Evolutionary conservation across 441 rosid species (phyloP).

Genomic region (Macaranga tanarius): DNA sequence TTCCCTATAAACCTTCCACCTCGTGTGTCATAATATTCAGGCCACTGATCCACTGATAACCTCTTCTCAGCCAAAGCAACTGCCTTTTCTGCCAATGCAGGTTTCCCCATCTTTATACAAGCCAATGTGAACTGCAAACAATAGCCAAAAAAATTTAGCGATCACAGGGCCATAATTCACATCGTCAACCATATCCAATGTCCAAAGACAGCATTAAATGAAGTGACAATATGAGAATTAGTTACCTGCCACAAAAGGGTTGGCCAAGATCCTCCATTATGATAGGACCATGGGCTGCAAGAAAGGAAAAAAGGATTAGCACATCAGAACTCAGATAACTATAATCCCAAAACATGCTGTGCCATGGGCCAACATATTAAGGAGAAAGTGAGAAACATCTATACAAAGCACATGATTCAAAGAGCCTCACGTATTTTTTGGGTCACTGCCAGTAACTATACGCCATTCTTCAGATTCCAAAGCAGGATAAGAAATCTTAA

Average conservation of each 20-base stretch:
- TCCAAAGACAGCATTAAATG: background rate
- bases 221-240: background rate
- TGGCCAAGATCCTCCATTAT: slow-evolving; percentile 97
- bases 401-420: background rate
- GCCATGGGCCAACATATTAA: background rate
- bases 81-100: slow-evolving; percentile 45
- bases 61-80: slow-evolving; percentile 43
- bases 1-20: slow-evolving; percentile 50
- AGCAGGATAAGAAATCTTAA: slow-evolving; percentile 88
- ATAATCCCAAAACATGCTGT: background rate
- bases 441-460: slow-evolving; percentile 86
- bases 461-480: slow-evolving; percentile 85
- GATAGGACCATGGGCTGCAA: slow-evolving; percentile 96
- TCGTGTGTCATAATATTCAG: slow-evolving; percentile 53
- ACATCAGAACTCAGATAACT: background rate
- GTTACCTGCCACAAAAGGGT: slow-evolving; percentile 63
- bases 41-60: slow-evolving; percentile 46
- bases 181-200: background rate
- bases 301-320: slow-evolving; percentile 10
- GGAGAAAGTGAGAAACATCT: background rate
- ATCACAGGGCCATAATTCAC: background rate
- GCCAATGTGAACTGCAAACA: slow-evolving; percentile 50
- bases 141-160: background rate
- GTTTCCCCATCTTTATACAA: slow-evolving; percentile 48
- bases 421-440: slow-evolving; percentile 80